Base-by-base conservation (phyloP, 2,329 filamentous ascomycete species). In the Penicillium corylophilum region DNA sequence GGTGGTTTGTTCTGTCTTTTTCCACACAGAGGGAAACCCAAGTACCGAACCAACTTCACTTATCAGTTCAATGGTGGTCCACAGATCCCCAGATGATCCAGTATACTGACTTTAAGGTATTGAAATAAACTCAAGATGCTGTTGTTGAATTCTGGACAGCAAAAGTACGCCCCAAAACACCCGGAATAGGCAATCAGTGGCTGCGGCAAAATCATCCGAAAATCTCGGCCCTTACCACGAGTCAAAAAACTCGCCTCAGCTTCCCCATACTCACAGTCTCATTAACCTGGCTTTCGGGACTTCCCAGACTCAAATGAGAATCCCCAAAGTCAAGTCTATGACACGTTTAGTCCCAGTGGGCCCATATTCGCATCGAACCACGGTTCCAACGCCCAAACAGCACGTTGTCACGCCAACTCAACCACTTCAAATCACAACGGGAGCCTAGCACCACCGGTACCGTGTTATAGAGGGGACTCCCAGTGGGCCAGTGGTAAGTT, bases 341-440 rank as follows among this genome's bases (percentile, higher is more conserved):
- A 41, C 39, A 23, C 39, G 39, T 26, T n/a, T 16, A 16, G 4
- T n/a, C 7, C 22, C n/a, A 26, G 45, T 41, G 45, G 35, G 18
- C 33, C 45, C 13, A 28, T 12, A n/a, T 18, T 33, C 31, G 28
- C 28, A 6, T 15, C 18, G 18, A 48, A 35, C 50, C 50, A 46
- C 45, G 50, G 50, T 45, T 44, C 39, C 22, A 20, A 39, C 16
- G 15, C 31, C 26, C 35, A 13, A 38, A 20, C 8, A 38, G 45
- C 20, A 48, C n/a, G 50, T 53, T 53, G 50, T 22, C 50, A 48
- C 42, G 50, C 35, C 50, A 49, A 53, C 50, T 41, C 40, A 18
- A 38, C 35, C n/a, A 12, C 1, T 2, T 6, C 9, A 38, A 12
- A 23, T 40, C 44, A 26, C 38, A 26, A 36, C 29, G 15, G 31